These are phyloP conservation scores for Calonectria pseudoreteaudii DNA, from an alignment of 2,329 filamentous ascomycete species.

Conservation along the genomic window DNA sequence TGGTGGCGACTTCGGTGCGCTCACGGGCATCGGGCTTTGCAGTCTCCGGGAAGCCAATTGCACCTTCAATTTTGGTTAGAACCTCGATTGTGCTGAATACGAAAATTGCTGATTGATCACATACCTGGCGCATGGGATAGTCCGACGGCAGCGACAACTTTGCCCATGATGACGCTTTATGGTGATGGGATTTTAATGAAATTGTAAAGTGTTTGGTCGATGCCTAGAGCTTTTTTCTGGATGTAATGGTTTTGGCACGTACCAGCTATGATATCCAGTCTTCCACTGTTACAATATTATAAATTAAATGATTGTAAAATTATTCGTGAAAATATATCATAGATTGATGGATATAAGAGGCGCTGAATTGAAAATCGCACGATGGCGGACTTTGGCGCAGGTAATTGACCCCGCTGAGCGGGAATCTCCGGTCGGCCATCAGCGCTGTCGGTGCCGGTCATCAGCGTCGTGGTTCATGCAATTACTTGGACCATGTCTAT, in stretches of 20 bases:
- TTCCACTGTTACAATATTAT: neutral
- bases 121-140: constrained; percentile 20
- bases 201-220: neutral
- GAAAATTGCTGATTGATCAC: neutral
- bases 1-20: constrained; percentile 42
- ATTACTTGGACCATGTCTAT: neutral
- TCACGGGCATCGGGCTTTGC: constrained; percentile 37
- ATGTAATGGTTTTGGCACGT: neutral
- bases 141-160: constrained; percentile 9
- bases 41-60: constrained; percentile 45
- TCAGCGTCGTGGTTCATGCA: neutral
- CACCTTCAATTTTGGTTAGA: constrained; percentile 26
- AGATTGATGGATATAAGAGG: neutral
- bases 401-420: neutral
- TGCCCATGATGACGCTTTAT: constrained; percentile 8
- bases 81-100: neutral
- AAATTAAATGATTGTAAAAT: neutral
- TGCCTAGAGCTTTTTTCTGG: neutral
- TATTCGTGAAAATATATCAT: neutral
- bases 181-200: neutral
- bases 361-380: neutral
- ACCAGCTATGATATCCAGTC: neutral
- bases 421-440: neutral
- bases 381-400: neutral
- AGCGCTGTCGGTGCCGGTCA: neutral